Evolutionary conservation across 1,284 basidiomycete species (phyloP).

Genomic region (Cystobasidium pallidum): DNA sequence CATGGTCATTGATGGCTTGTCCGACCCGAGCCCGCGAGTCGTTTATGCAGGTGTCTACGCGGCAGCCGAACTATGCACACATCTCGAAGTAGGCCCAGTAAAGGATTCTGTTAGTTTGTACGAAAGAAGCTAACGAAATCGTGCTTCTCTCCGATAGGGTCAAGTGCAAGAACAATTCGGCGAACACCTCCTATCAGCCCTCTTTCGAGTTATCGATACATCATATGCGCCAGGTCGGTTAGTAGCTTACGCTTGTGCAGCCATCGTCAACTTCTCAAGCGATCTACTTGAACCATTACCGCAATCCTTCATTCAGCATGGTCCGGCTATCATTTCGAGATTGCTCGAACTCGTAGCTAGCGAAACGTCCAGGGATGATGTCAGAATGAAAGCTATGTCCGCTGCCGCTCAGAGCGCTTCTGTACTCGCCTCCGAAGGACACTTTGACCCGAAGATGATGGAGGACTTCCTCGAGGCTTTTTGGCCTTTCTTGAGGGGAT

Average conservation of each 20-base stretch:
- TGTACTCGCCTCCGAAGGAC: not conserved
- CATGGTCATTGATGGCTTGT: slow-evolving; percentile 24
- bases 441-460: not conserved
- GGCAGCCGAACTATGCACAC: slow-evolving; percentile 35
- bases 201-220: slow-evolving; percentile 20
- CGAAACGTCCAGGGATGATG: slow-evolving; percentile 12
- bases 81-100: slow-evolving; percentile 16
- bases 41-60: slow-evolving; percentile 35
- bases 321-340: slow-evolving; percentile 7
- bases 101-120: not conserved
- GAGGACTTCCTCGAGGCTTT: slow-evolving; percentile 2
- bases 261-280: slow-evolving; percentile 34
- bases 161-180: slow-evolving; percentile 30
- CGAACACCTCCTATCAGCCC: slow-evolving; percentile 17
- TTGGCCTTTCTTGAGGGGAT: slow-evolving; percentile 9
- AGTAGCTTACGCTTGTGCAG: slow-evolving; percentile 36
- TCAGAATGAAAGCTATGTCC: slow-evolving; percentile 31
- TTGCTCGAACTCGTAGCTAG: slow-evolving; percentile 6
- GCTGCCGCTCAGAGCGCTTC: slow-evolving; percentile 31
- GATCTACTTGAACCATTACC: slow-evolving; percentile 18
- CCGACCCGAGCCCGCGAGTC: slow-evolving; percentile 18
- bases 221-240: slow-evolving; percentile 17
- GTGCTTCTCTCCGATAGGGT: not conserved
- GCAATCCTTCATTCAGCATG: slow-evolving; percentile 10
- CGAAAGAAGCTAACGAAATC: not conserved